Evolutionary conservation across 768 basidiomycete species (phyloP), one percentile per base, ranked within the genome.

Genomic region (Tremella mesenterica): DNA sequence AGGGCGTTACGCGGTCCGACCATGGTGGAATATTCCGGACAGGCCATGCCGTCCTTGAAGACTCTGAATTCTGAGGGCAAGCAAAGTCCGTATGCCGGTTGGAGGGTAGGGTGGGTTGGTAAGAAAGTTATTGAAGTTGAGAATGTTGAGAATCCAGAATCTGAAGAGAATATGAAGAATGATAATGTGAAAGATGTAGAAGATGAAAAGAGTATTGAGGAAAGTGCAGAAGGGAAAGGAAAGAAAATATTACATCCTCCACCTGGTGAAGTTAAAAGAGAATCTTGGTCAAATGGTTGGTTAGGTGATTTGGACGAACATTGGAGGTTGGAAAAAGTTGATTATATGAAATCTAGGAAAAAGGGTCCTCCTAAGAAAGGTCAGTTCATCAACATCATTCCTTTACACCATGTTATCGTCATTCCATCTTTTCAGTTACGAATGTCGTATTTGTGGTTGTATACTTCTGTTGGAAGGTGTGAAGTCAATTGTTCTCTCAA

Each of bases 1-100:
- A 78, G 80, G 13, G 79, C 85, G 16, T 81, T 96, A 30, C 81
- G 84, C 0, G 93, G 92, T 0, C 89, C 89, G 0, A 80, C 88
- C 25, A 86, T 95, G 84, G 69, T 85, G 59, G 76, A 80, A 4
- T 96, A 96, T 76, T n/a, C n/a, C n/a, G 66, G 66, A 41, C 55
- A 52, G 41, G 20, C n/a, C 12, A 44, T 25, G 36, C 34, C 44
- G 16, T 38, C 43, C 13, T 25, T 53, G 18, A 10, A 14, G 16
- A 36, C 50, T 1, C 30, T 60, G 23, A 60, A 60, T 25, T 43
- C 46, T 6, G 3, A n/a, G 10, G 26, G 8, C 3, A 30, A 48
- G 16, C 50, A 39, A 30, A 60, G 52, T 34, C 16, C 28, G 16
- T 53, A 52, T 30, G 34, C 21, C 21, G 25, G 18, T 9, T 28